Percentiles rank a stretch among this genome's conserved stretches.
Evolutionary conservation across 1,284 basidiomycete species (phyloP).

Genomic region (Sanguinoderma infundibulare): DNA sequence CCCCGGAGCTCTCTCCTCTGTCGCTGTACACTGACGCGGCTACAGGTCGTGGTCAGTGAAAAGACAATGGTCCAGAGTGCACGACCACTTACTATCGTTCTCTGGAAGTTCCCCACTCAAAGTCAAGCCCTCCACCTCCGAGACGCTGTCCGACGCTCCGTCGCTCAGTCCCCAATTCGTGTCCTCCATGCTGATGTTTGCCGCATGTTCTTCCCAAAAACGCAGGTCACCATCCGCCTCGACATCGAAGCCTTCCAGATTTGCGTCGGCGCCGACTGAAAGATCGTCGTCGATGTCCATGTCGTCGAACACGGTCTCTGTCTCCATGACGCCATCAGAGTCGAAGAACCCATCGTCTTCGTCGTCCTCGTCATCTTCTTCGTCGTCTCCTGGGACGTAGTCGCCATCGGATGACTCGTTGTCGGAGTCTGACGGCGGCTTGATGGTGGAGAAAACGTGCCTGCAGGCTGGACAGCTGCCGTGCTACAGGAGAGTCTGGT

Average conservation of each 20-base stretch:
- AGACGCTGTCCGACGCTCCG: slow-evolving; percentile 32
- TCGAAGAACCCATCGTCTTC: slow-evolving; percentile 43
- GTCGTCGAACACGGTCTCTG: slow-evolving; percentile 25
- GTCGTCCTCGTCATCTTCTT: slow-evolving; percentile 41
- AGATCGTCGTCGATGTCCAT: slow-evolving; percentile 37
- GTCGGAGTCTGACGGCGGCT: slow-evolving; percentile 54
- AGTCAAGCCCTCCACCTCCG: slow-evolving; percentile 27
- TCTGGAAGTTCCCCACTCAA: slow-evolving; percentile 19
- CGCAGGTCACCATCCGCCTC: slow-evolving; percentile 7
- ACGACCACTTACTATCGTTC: slow-evolving; percentile 17
- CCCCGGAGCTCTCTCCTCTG: slow-evolving; percentile 14
- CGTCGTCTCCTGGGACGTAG: slow-evolving; percentile 61
- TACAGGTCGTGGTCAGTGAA: neutral
- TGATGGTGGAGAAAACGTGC: slow-evolving; percentile 58
- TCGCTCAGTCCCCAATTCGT: slow-evolving; percentile 33
- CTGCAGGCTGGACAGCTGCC: slow-evolving; percentile 75
- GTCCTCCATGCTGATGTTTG: slow-evolving; percentile 25
- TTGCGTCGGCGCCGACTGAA: slow-evolving; percentile 27
- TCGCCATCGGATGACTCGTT: slow-evolving; percentile 71
- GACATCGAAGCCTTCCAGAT: slow-evolving; percentile 1
- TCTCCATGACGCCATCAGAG: slow-evolving; percentile 44
- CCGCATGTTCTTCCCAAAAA: slow-evolving; percentile 26
- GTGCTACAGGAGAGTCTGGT: slow-evolving; percentile 44
- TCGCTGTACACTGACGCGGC: slow-evolving; percentile 23
- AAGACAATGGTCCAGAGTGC: too few relatives aligned